Conservation (phyloP, 345 rosid genomes). For the Eucalyptus cloeziana region DNA sequence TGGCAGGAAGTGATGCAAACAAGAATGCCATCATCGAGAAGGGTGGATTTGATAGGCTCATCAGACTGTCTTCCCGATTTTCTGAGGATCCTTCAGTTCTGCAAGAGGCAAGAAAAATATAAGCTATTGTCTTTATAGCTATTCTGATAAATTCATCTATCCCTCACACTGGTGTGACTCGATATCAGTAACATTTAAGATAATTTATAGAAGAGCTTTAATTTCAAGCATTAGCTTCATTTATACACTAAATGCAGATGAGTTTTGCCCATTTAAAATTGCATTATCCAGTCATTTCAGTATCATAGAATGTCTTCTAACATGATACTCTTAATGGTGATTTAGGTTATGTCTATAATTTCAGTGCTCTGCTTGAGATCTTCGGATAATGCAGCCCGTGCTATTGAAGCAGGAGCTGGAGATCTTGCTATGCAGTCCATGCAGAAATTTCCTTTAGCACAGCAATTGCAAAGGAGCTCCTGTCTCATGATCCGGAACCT, state of each 20-base stretch:
- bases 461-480: constrained; percentile 56
- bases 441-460: constrained; percentile 66
- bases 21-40: constrained; percentile 74
- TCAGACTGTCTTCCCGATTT: constrained; percentile 59
- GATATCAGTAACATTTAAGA: not conserved
- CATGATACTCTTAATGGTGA: not conserved
- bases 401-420: constrained; percentile 93
- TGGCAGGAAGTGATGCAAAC: constrained; percentile 94
- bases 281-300: not conserved
- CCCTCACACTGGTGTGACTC: not conserved
- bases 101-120: constrained; percentile 53
- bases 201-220: not conserved
- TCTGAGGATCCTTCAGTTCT: constrained; percentile 72
- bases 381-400: constrained; percentile 73
- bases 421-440: constrained; percentile 81
- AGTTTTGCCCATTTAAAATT: not conserved
- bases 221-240: not conserved
- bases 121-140: not conserved
- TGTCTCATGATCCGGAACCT: constrained; percentile 93
- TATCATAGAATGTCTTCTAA: not conserved
- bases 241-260: not conserved
- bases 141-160: not conserved
- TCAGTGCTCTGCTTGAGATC: constrained; percentile 78
- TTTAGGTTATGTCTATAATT: constrained; percentile 65
- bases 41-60: constrained; percentile 55